phyloP scores from a whole-genome alignment of 2,329 filamentous ascomycete species.

The Ceratocystis diversiconidia region DNA sequence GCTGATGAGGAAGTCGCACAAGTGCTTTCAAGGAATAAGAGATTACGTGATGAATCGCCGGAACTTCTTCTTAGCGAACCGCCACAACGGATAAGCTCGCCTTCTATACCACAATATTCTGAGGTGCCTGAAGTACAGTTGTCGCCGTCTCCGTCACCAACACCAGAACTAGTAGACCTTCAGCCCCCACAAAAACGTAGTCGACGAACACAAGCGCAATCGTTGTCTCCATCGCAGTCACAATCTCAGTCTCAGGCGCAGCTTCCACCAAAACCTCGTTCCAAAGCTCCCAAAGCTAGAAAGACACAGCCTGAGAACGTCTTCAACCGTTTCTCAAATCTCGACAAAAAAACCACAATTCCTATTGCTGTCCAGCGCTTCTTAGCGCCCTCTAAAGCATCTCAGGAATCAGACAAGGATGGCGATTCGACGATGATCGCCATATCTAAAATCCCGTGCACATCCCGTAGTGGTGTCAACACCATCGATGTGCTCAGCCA shows the following conservation, averaged over 20 bases:
- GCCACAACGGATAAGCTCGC: background rate
- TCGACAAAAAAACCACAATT: constrained; percentile 25
- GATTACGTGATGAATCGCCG: constrained; percentile 20
- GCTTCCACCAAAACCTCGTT: background rate
- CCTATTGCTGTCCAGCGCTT: constrained; percentile 49
- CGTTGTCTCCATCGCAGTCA: constrained; percentile 7
- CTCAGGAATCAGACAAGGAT: constrained; percentile 26
- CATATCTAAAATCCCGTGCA: constrained; percentile 38
- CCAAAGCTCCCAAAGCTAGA: constrained; percentile 19
- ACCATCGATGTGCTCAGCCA: constrained; percentile 48
- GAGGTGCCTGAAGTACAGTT: background rate
- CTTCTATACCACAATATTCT: background rate
- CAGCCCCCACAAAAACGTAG: constrained; percentile 18
- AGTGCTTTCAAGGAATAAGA: constrained; percentile 23
- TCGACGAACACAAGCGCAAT: constrained; percentile 18
- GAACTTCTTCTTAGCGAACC: constrained; percentile 9
- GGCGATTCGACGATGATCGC: constrained; percentile 32
- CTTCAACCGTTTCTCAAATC: constrained; percentile 6
- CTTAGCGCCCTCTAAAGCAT: constrained; percentile 30
- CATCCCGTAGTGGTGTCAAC: constrained; percentile 42
- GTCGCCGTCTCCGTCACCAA: constrained; percentile 4
- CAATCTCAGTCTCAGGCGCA: constrained; percentile 9
- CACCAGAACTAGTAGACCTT: constrained; percentile 21
- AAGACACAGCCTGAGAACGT: constrained; percentile 9
- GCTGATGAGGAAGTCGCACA: constrained; percentile 26